Evolutionary conservation across 805 yeast genomes (phyloP), one percentile per base, ranked within the genome.

Genomic region (Hermanozyma aechmeae): DNA sequence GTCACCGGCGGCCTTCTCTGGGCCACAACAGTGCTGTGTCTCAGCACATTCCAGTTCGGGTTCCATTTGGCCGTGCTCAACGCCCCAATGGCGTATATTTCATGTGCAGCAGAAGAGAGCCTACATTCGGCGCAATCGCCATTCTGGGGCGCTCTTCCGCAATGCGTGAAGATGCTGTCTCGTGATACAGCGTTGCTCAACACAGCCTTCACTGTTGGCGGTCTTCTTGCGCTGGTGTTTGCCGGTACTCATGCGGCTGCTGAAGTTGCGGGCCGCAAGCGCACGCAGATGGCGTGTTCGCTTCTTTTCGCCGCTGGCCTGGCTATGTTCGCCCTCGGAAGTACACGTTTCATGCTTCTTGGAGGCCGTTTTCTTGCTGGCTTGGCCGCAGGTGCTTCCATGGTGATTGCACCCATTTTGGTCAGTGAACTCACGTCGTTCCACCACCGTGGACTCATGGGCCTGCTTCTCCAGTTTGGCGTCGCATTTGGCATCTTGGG

Each of bases 371-470:
- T 61, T 16, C 24, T 58, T 3, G 44, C 42, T 23, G 68, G 68
- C 3, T 13, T 61, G 12, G 66, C 55, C 3, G 61, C 65, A 3
- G 68, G 67, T 3, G 42, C 56, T 6, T 46, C 59, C 3, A 47
- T 60, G 32, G 58, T 59, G n/a, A 53, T 59, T 22, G 51, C 66
- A 10, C 68, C 67, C 5, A 51, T 62, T 24, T 42, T 60, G 27
- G 47, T 62, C 29, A 61, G 53, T 35, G 68, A 62, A 33, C 31
- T 61, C 12, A 47, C 68, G 1, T 66, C 68, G 1, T 37, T 49
- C 9, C 56, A 54, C 34, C 63, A 59, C 30, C 39, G 65, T 13
- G 68, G 68, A n/a, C 43, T 60, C 11, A 36, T 62, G 37, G 68
- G 68, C 1, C 46, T 64, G 3, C 40, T 60, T 19, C 42, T 55